phyloP scores from a whole-genome alignment of 306 rosid species.

The Sophora flavescens region DNA sequence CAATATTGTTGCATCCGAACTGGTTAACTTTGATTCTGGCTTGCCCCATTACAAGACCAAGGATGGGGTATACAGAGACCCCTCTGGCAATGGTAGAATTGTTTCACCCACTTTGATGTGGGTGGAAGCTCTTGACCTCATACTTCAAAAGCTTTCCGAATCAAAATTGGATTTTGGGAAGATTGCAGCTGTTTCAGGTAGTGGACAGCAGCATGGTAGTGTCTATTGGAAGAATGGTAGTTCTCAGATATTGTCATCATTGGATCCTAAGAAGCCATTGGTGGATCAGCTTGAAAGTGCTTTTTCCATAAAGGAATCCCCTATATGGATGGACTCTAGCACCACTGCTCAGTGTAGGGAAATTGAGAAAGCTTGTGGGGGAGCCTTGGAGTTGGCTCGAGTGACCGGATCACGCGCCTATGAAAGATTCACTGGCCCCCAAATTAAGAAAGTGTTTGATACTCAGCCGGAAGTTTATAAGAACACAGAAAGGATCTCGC shows the following conservation, averaged over 20 bases:
- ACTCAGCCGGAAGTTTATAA: constrained; percentile 66
- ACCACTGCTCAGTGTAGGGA: constrained; percentile 81
- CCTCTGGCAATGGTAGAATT: constrained; percentile 72
- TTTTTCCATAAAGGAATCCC: constrained; percentile 73
- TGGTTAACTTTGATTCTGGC: constrained; percentile 82
- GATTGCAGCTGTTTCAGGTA: constrained; percentile 84
- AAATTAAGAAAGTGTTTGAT: constrained; percentile 82
- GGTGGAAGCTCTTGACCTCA: constrained; percentile 92
- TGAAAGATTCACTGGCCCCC: constrained; percentile 93
- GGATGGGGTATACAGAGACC: constrained; percentile 91
- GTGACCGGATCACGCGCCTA: constrained; percentile 86
- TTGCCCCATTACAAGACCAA: constrained; percentile 87
- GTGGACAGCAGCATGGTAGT: constrained; percentile 98
- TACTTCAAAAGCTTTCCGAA: constrained; percentile 67
- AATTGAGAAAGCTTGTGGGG: constrained; percentile 90
- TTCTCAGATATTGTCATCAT: constrained; percentile 64
- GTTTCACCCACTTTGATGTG: constrained; percentile 97
- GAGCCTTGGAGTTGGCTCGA: constrained; percentile 79
- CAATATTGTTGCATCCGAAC: constrained; percentile 72
- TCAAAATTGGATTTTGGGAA: constrained; percentile 71
- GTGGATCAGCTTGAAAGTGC: constrained; percentile 71
- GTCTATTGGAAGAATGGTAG: constrained; percentile 92
- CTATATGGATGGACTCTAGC: constrained; percentile 97
- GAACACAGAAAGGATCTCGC: constrained; percentile 90
- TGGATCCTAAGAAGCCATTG: constrained; percentile 71